Percentiles rank a stretch among this genome's conserved stretches.
Evolutionary conservation across 2,329 filamentous ascomycete species (phyloP).

Genomic region (Cercospora sp.): DNA sequence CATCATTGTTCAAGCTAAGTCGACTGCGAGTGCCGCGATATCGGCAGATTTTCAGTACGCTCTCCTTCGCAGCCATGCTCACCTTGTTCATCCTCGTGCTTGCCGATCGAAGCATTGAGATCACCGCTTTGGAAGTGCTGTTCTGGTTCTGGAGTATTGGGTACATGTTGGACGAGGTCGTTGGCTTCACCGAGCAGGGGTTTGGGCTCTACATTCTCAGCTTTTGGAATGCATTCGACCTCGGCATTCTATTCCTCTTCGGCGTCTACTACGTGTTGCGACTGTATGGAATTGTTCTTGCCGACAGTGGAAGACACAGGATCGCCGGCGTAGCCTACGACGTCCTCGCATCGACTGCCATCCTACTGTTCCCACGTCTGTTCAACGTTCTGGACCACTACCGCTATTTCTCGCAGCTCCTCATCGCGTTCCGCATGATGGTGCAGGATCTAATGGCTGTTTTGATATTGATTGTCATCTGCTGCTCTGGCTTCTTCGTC

Average conservation of each 20-base stretch:
- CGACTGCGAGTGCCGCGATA: constrained; percentile 88
- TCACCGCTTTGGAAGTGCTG: constrained; percentile 79
- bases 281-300: constrained; percentile 80
- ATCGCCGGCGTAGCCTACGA: constrained; percentile 88
- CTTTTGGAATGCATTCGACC: constrained; percentile 94
- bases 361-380: constrained; percentile 83
- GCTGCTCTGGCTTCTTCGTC: constrained; percentile 92
- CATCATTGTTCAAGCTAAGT: constrained; percentile 88
- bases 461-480: constrained; percentile 78
- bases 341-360: constrained; percentile 86
- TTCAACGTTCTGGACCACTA: constrained; percentile 95
- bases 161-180: constrained; percentile 94
- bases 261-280: constrained; percentile 88
- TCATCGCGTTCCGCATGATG: constrained; percentile 94
- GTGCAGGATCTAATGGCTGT: constrained; percentile 84
- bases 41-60: constrained; percentile 82
- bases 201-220: constrained; percentile 97
- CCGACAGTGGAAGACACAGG: constrained; percentile 65
- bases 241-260: constrained; percentile 82
- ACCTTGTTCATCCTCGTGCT: constrained; percentile 83
- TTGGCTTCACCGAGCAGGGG: constrained; percentile 94
- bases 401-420: constrained; percentile 89
- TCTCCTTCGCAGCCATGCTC: constrained; percentile 82
- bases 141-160: constrained; percentile 99
- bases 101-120: constrained; percentile 69